Evolutionary conservation across 1,139 yeast genomes (phyloP), one percentile per base, ranked within the genome.

Genomic region (Candida labiduridarum): DNA sequence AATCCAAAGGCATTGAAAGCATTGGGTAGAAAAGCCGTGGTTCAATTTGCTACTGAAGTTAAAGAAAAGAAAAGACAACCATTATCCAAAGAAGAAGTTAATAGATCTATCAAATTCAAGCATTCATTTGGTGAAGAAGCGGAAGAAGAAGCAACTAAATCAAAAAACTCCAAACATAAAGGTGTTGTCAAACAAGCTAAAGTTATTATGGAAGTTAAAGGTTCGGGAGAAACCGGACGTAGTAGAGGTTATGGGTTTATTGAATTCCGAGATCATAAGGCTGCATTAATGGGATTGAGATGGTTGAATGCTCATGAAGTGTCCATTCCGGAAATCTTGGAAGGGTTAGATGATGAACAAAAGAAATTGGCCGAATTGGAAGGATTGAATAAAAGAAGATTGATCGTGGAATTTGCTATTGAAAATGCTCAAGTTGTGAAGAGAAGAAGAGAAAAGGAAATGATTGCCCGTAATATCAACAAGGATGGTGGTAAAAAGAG

Each of bases 271-370:
- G 96, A 92, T 67, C 99, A 94, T 67, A 89, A 88, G 68, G 70
- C 88, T 54, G 99, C 99, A 1, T 79, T 94, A 56, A 92, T 92
- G 97, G 98, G 96, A 5, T 80, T 94, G 54, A 83, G 99, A 75
- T 95, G 97, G 97, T 79, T 94, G 67, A 94, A 94, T 71, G 97
- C 96, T 2, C 97, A 94, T 66, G 87, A 83, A 61, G 96, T 94
- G 2, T 72, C 89, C 0, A 69, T 69, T 44, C 83, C 79, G 9
- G 97, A 92, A 68, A 79, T 89, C 36, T 59, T 81, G 16, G 90
- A 79, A 53, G 96, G 96, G 10, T 67, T 87, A 54, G 73, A 78
- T 33, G 95, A 87, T 7, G 94, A 88, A 48, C 89, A 87, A 67
- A 71, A 75, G 67, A 80, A 82, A 63, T 49, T 66, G 30, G 80